Evolutionary conservation across 768 basidiomycete species (phyloP), one percentile per base, ranked within the genome.

Genomic region (Naganishia randhawae): DNA sequence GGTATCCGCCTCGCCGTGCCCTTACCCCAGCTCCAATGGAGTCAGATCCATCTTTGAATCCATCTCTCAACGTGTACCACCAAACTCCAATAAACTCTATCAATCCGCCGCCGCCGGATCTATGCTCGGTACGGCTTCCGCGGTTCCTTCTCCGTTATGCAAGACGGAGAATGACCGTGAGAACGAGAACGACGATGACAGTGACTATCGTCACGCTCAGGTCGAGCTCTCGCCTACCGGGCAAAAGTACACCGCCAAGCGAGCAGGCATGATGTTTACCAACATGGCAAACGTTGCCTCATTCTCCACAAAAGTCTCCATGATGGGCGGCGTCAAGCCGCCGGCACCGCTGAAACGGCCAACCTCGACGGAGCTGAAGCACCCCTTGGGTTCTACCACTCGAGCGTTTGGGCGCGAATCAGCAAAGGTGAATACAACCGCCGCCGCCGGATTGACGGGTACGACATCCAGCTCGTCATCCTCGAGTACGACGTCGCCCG

Each of bases 131-230:
- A 64, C 48, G 45, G 42, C 63, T 64, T 64, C 63, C 45, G 48
- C 63, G 63, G 39, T 33, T 17, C 63, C 42, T 48, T 50, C 33
- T 51, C 63, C 42, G 31, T 50, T 64, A 42, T 64, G 29, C 27
- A 1, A 37, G 39, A 27, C 45, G n/a, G 63, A 48, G 50, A 64
- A 33, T 11, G 25, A 31, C 31, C 63, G 31, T 50, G 63, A 64
- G 42, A 64, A 64, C 63, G 63, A 64, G 63, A 48, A 64, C 63
- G 63, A 64, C 45, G 63, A 64, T 64, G 50, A 64, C 45, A 64
- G 63, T 64, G 63, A 51, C 42, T 51, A 48, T 31, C 45, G 31
- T 64, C 63, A 51, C 63, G 50, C 63, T 50, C 63, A 51, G 31
- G 63, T 50, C 63, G 42, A 64, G 45, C 63, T 64, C 50, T 64